Percentiles rank a stretch among this genome's conserved stretches.
Evolutionary conservation across 805 yeast species (phyloP).

Genomic region (Candida patagonica): DNA sequence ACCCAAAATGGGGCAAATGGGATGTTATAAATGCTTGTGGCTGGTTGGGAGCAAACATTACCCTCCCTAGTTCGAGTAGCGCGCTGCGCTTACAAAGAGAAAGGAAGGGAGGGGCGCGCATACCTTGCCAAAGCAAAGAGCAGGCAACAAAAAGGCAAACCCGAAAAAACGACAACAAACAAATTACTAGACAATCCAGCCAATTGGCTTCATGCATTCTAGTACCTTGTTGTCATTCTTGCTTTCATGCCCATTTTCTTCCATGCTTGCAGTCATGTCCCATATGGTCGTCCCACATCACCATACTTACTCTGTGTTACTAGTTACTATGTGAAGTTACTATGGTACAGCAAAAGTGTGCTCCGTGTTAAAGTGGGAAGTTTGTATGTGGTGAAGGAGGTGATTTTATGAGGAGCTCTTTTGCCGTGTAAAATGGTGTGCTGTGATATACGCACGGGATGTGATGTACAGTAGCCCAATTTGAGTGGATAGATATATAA

Average conservation of each 20-base stretch:
- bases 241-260: neutral
- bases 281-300: neutral
- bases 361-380: too few relatives aligned
- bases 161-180: neutral
- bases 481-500: too few relatives aligned
- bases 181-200: neutral
- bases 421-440: neutral
- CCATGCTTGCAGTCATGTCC: neutral
- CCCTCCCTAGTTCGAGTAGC: too few relatives aligned
- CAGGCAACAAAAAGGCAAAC: neutral
- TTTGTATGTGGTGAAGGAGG: constrained; percentile 3
- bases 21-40: too few relatives aligned
- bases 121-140: too few relatives aligned
- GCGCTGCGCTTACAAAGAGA: too few relatives aligned
- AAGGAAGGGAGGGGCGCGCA: too few relatives aligned
- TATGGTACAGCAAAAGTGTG: too few relatives aligned
- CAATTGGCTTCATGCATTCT: neutral
- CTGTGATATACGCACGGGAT: neutral
- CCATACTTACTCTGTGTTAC: neutral
- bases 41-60: too few relatives aligned
- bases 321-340: too few relatives aligned
- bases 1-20: too few relatives aligned
- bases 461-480: neutral
- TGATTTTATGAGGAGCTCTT: neutral
- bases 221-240: neutral